These are phyloP conservation scores for Metschnikowia koreensis DNA, from an alignment of 805 yeast genomes.

Conservation along the genomic window DNA sequence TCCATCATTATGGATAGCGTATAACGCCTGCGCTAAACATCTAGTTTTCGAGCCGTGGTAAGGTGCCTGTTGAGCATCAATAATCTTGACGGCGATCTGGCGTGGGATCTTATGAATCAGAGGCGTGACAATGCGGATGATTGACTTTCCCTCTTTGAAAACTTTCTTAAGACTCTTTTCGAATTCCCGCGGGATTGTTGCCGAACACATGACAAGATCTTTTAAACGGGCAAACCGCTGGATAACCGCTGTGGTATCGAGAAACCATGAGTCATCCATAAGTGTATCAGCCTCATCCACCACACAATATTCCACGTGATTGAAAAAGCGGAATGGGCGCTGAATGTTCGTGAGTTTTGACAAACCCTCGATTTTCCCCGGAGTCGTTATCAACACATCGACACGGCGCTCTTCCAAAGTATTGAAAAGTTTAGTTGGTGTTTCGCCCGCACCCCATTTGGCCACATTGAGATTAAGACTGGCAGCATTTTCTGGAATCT, in stretches of 20 bases:
- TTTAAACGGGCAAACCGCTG: conserved; percentile 50
- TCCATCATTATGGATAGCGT: conserved; percentile 81
- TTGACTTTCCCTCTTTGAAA: conserved; percentile 57
- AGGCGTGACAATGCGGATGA: conserved; percentile 69
- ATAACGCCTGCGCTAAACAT: conserved; percentile 84
- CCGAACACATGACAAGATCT: conserved; percentile 77
- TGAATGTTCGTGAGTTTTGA: conserved; percentile 29
- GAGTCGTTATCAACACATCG: conserved; percentile 84
- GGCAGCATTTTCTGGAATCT: conserved; percentile 21
- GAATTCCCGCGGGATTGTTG: conserved; percentile 83
- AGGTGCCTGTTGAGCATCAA: conserved; percentile 76
- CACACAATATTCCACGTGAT: conserved; percentile 57
- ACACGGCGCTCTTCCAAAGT: conserved; percentile 45
- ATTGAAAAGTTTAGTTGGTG: conserved; percentile 52
- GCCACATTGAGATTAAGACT: conserved; percentile 44
- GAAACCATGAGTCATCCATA: conserved; percentile 75
- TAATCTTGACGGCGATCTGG: conserved; percentile 64
- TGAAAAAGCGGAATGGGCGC: conserved; percentile 38
- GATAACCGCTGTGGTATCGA: conserved; percentile 59
- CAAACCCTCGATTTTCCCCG: conserved; percentile 61
- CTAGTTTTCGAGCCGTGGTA: conserved; percentile 80
- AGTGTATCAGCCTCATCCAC: conserved; percentile 94
- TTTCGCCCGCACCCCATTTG: conserved; percentile 63
- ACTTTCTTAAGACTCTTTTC: conserved; percentile 55
- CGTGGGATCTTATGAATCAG: conserved; percentile 81